Base-by-base conservation (phyloP, 257 asterid species). In the Petunia secreta region DNA sequence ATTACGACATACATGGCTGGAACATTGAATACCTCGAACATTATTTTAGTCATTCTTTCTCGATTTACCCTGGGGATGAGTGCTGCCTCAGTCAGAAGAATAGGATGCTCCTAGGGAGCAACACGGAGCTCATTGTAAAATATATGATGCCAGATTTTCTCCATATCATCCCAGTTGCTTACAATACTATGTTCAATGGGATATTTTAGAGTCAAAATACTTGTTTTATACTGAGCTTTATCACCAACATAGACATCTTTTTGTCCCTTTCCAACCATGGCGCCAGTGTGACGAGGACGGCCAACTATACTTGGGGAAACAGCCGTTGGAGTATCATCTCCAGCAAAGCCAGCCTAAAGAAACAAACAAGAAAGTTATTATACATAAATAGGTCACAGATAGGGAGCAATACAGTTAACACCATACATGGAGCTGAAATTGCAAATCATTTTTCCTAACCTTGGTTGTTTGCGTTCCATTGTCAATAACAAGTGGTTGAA, bases 1-100 rank as follows among this genome's bases (percentile, higher is more conserved):
- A 74, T 16, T 5, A 62, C 79, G 25, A 74, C 60, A 74, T 74
- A 74, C 79, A 74, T 74, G 79, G 79, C 15, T n/a, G 79, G 79
- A 25, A 55, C 54, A 37, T 43, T 48, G 34, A 25, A 25, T 25
- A 25, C 25, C 25, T 25, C 25, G 25, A 25, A 25, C 25, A 25
- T 25, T 25, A 25, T 25, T 25, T 25, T 25, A 25, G 25, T 25
- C 25, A 25, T 25, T 25, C 25, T 25, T 25, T 25, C 25, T 9
- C 73, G 48, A 37, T 65, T 65, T 36, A 48, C 73, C 73, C 40
- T 65, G 8, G 79, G 79, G 63, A 46, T 74, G 54, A 74, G 58
- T 14, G 79, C 37, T 1, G 41, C 40, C 52, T 74, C 79, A 2
- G 79, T 43, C 4, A 74, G 79, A 50, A 74, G 79, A 14, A 74